Percentiles rank a stretch among this genome's conserved stretches.
Conservation (phyloP, 1,284 basidiomycete genomes). For the Melampsora medusae region DNA sequence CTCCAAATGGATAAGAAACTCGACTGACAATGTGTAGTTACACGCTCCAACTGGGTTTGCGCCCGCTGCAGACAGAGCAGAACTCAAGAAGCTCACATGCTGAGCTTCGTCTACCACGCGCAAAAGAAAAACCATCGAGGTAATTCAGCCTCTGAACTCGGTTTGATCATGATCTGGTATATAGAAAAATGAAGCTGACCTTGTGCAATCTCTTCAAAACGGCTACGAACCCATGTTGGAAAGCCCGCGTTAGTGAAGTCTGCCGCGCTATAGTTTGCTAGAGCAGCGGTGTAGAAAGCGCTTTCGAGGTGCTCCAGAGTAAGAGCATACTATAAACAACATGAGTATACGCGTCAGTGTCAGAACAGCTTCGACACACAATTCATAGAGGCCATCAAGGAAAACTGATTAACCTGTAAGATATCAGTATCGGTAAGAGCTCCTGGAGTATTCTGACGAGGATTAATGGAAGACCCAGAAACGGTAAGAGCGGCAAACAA, state of each 20-base stretch:
- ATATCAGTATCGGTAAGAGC: slow-evolving; percentile 5
- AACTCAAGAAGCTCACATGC: slow-evolving; percentile 60
- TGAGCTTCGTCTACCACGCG: slow-evolving; percentile 64
- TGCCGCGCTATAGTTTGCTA: slow-evolving; percentile 48
- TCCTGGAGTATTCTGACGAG: neutral
- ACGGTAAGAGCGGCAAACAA: neutral
- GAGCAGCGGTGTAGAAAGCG: slow-evolving; percentile 61
- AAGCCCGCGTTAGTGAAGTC: slow-evolving; percentile 63
- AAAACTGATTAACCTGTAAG: neutral
- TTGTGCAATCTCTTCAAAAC: slow-evolving; percentile 7
- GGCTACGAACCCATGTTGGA: slow-evolving; percentile 40
- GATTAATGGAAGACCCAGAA: neutral
- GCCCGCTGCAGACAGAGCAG: slow-evolving; percentile 59
- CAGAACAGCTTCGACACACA: too few relatives aligned
- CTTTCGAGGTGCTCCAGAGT: slow-evolving; percentile 69
- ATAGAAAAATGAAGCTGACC: neutral
- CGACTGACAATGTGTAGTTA: slow-evolving; percentile 57
- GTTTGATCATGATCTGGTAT: too few relatives aligned
- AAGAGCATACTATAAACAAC: slow-evolving; percentile 63
- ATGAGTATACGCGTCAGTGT: slow-evolving; percentile 49
- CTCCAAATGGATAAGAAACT: slow-evolving; percentile 49
- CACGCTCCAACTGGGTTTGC: slow-evolving; percentile 61
- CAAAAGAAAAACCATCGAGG: slow-evolving; percentile 52
- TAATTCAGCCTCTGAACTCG: neutral
- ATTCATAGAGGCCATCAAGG: neutral